These are phyloP conservation scores for Zanthoxylum bungeanum DNA, from an alignment of 345 rosid species.

Conservation along the genomic window DNA sequence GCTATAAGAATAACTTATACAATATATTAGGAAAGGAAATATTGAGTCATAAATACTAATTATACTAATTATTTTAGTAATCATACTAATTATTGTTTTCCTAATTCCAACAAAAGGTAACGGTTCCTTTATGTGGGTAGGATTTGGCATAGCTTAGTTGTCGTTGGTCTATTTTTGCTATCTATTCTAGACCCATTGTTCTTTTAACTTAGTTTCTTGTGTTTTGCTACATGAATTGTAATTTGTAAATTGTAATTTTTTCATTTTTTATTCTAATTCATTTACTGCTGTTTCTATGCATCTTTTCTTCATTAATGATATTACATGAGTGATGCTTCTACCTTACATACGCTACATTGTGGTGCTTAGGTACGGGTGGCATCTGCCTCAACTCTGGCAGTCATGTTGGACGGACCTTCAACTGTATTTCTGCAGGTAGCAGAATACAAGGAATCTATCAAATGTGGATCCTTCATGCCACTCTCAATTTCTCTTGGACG, in stretches of 20 bases:
- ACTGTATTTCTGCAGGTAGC: conserved; percentile 87
- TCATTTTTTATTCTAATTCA: not conserved
- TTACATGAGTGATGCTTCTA: conserved; percentile 9
- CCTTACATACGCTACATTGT: conserved; percentile 22
- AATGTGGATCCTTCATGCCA: conserved; percentile 71
- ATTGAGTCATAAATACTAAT: too few species aligned
- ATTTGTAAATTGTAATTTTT: not conserved
- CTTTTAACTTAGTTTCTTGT: conserved; percentile 5
- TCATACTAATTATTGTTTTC: too few species aligned
- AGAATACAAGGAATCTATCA: conserved; percentile 74
- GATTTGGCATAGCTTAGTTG: not conserved
- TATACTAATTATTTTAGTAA: too few species aligned
- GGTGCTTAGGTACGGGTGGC: conserved; percentile 69
- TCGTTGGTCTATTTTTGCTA: conserved; percentile 1
- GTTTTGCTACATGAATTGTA: not conserved
- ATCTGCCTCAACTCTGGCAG: conserved; percentile 71
- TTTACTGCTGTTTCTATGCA: not conserved
- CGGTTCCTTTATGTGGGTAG: conserved; percentile 4
- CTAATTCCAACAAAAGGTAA: too few species aligned
- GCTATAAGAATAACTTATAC: too few species aligned
- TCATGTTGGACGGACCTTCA: conserved; percentile 84
- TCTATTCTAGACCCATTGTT: not conserved
- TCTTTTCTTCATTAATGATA: not conserved
- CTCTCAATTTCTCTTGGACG: conserved; percentile 85
- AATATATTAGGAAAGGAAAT: too few species aligned